Conservation (phyloP, 495 filamentous ascomycete genomes). For the Hypoxylon fuscum region DNA sequence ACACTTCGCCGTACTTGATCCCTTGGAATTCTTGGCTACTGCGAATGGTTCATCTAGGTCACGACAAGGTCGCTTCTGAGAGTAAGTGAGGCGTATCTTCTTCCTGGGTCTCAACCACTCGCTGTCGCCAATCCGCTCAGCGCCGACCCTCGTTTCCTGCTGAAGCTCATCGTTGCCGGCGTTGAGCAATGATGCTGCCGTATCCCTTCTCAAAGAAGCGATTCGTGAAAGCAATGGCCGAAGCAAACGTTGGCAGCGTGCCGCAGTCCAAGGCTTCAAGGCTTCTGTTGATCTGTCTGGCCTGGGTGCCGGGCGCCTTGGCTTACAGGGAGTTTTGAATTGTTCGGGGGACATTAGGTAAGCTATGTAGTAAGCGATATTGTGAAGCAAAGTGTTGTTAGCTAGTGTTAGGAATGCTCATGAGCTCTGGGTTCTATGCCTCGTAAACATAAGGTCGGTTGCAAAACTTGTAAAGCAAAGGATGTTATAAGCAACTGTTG, state of each 20-base stretch:
- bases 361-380: slow-evolving; percentile 5
- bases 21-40: neutral
- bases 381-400: slow-evolving; percentile 7
- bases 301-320: slow-evolving; percentile 22
- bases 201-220: slow-evolving; percentile 57
- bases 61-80: slow-evolving; percentile 29
- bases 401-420: slow-evolving; percentile 16
- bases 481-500: neutral
- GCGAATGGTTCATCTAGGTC: slow-evolving; percentile 8
- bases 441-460: neutral
- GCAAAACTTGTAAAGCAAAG: slow-evolving; percentile 7
- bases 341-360: slow-evolving; percentile 20
- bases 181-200: slow-evolving; percentile 2
- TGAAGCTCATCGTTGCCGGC: slow-evolving; percentile 7
- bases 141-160: slow-evolving; percentile 10
- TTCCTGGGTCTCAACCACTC: slow-evolving; percentile 42
- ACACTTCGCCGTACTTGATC: slow-evolving; percentile 8
- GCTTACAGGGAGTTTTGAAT: slow-evolving; percentile 23
- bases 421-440: neutral
- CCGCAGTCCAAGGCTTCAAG: slow-evolving; percentile 61
- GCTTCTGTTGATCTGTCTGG: slow-evolving; percentile 22
- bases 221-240: slow-evolving; percentile 64
- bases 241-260: slow-evolving; percentile 64
- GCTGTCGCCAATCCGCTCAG: slow-evolving; percentile 12
- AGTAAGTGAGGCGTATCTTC: slow-evolving; percentile 42